Base-by-base conservation (phyloP, 352 stramenopile species). In the Globisporangium cystogenes region DNA sequence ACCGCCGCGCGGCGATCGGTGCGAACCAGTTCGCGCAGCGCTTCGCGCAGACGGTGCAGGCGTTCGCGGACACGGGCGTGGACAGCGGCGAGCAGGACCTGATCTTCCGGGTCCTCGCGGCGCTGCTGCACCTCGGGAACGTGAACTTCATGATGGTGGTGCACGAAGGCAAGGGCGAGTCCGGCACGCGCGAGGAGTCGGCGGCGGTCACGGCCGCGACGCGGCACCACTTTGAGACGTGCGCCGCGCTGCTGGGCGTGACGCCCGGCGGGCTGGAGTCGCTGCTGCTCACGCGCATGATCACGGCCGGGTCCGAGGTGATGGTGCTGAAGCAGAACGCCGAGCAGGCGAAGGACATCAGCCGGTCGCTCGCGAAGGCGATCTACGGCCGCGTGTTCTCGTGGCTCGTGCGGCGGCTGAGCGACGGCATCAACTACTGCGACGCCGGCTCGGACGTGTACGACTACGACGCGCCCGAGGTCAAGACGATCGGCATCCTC, bases 331-430 rank as follows among this genome's bases (percentile, higher is more conserved):
- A 87, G 45, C 68, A 86, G 48, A 89, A 68, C 31, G 62, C 74
- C 0, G 75, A 74, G 16, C 84, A 93, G 53, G 78, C 68, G 48
- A 89, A 86, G 29, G 96, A 98, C 53, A 93, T 93, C 8, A 86
- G 87, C 29, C 86, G 97, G 54, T 97, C 96, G 0, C 73, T 99
- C 1, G 92, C 95, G 14, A 99, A 99, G 64, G 86, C 94, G 12
- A 93, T 98, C 11, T 99, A 99, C 61, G 90, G 87, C 7, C 83
- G 88, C 2, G 70, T 99, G 1, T 99, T 99, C 70, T 84, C 89
- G 29, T 98, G 90, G 75, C 86, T 99, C 43, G 96, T 99, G 5
- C 65, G 72, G 8, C 78, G 84, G 26, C 57, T 95, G 24, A 92
- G 78, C 51, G 80, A 90, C 41, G 75, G 78, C n/a, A 93, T 90